A percentile compares a stretch with the other conserved stretches of the same genome.
These are phyloP conservation scores for Trichoderma reesei DNA, from an alignment of 495 filamentous ascomycete genomes.

Conservation along the genomic window DNA sequence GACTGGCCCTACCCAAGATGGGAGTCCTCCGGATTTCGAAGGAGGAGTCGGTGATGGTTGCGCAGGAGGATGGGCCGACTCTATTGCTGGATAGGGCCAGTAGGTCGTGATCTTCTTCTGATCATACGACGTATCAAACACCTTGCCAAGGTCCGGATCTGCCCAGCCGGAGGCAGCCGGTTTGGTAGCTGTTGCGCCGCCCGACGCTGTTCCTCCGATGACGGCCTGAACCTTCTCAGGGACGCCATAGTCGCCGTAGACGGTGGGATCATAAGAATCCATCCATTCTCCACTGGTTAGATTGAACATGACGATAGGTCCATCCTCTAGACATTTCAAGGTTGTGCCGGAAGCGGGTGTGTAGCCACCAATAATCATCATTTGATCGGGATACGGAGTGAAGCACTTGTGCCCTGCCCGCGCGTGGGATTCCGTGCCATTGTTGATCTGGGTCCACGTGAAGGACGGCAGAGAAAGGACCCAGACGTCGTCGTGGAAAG, in stretches of 20 bases:
- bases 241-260: slow-evolving; percentile 50
- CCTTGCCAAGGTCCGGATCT: slow-evolving; percentile 33
- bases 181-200: slow-evolving; percentile 48
- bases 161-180: slow-evolving; percentile 42
- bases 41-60: background rate
- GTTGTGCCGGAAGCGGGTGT: slow-evolving; percentile 15
- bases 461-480: slow-evolving; percentile 68
- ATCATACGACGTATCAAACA: slow-evolving; percentile 50
- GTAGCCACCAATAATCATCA: slow-evolving; percentile 59
- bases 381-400: slow-evolving; percentile 61
- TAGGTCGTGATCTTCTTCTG: slow-evolving; percentile 44
- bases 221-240: slow-evolving; percentile 43
- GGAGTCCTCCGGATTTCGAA: slow-evolving; percentile 32
- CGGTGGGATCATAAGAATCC: slow-evolving; percentile 47
- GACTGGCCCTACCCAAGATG: slow-evolving; percentile 52
- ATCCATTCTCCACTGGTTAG: slow-evolving; percentile 49
- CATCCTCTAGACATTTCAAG: slow-evolving; percentile 39
- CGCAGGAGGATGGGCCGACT: slow-evolving; percentile 23
- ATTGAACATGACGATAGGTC: slow-evolving; percentile 54
- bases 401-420: slow-evolving; percentile 57
- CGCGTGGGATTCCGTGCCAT: slow-evolving; percentile 35
- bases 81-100: slow-evolving; percentile 46
- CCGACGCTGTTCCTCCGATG: slow-evolving; percentile 53
- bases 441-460: slow-evolving; percentile 56
- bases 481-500: slow-evolving; percentile 57